phyloP scores from a whole-genome alignment of 2,329 filamentous ascomycete species.

The Pseudogymnoascus destructans region DNA sequence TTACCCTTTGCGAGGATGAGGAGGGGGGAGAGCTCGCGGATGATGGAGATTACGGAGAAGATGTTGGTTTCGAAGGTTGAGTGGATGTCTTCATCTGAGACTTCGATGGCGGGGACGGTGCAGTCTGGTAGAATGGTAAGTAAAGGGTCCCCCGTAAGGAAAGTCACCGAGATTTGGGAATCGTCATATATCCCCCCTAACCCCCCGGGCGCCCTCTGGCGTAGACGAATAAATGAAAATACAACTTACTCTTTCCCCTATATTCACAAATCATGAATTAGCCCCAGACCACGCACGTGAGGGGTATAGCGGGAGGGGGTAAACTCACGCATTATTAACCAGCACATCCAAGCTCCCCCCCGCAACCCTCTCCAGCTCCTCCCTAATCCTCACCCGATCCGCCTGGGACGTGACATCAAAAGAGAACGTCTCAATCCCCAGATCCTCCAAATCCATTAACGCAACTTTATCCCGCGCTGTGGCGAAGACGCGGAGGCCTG shows the following conservation, averaged over 20 bases:
- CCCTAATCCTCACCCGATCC: neutral
- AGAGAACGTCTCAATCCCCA: neutral
- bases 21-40: slow-evolving; percentile 29
- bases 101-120: slow-evolving; percentile 15
- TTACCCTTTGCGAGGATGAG: slow-evolving; percentile 26
- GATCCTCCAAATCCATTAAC: neutral
- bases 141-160: neutral
- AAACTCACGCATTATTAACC: slow-evolving; percentile 15
- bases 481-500: neutral
- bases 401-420: neutral
- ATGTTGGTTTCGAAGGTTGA: slow-evolving; percentile 29
- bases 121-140: slow-evolving; percentile 5
- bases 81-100: slow-evolving; percentile 10
- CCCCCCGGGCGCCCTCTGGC: too few species aligned
- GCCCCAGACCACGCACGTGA: too few species aligned
- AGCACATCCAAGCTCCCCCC: slow-evolving; percentile 6
- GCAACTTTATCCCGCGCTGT: neutral
- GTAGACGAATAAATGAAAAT: neutral
- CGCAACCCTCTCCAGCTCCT: neutral
- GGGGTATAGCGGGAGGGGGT: neutral
- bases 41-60: slow-evolving; percentile 29
- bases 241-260: neutral
- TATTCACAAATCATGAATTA: neutral
- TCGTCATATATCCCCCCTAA: neutral
- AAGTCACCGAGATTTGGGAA: neutral